Evolutionary conservation across 1,284 basidiomycete genomes (phyloP), one percentile per base, ranked within the genome.

Genomic region (Paramarasmius palmivorus): DNA sequence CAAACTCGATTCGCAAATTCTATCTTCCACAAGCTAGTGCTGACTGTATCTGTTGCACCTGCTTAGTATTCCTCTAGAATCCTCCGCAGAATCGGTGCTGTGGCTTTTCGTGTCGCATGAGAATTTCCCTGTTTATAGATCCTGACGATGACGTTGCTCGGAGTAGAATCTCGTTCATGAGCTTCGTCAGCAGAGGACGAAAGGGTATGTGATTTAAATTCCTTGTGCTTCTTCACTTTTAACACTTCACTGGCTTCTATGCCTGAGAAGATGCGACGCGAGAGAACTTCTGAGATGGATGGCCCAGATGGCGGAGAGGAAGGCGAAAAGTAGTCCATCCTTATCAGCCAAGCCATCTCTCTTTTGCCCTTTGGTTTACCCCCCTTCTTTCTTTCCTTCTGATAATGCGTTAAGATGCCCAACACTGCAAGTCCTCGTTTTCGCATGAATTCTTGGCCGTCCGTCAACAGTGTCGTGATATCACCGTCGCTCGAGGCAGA

Each of bases 91-190:
- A 92, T 64, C 4, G 95, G 94, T 20, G 92, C 92, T 4, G 87
- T 84, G 57, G 79, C 80, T 66, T 97, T 96, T 60, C 94, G 77
- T 26, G 89, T 93, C 29, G 84, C 87, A 41, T 81, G 70, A 17
- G 76, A 73, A 64, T 95, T 92, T 26, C 79, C 79, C 72, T 96
- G 94, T 61, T 85, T 79, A 76, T 92, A 96, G 0, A 86, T 79
- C 52, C 53, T 68, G 25, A 63, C 67, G 20, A 63, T 65, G 42
- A 70, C 59, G n/a, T 63, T 62, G 29, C 62, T 53, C 6, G 69
- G 66, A 22, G 67, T n/a, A n/a, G n/a, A n/a, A n/a, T n/a, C n/a
- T n/a, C n/a, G 59, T 34, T 62, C 65, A 26, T 46, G 64, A 61
- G 59, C 56, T 23, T 65, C 62, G 45, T 56, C 38, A 12, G 12